These are phyloP conservation scores for Coemansia furcata DNA, from an alignment of 192 early-diverging fungal genomes.

Conservation along the genomic window DNA sequence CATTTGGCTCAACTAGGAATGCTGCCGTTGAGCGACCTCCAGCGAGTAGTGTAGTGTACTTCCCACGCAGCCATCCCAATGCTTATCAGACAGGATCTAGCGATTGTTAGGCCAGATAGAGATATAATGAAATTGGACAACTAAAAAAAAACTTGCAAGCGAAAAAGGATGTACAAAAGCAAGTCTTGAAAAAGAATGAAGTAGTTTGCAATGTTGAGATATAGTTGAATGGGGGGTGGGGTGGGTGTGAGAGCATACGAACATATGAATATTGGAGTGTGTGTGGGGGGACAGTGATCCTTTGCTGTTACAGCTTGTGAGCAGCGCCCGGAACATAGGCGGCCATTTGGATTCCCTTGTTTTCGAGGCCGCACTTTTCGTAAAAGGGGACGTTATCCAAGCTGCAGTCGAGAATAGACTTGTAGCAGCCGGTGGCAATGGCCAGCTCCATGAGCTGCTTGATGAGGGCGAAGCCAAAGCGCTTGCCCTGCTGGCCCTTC, in stretches of 20 bases:
- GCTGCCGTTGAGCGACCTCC: conserved; percentile 23
- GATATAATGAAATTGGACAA: not conserved
- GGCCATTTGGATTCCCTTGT: conserved; percentile 77
- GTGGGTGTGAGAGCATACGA: not conserved
- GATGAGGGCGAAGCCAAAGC: conserved; percentile 69
- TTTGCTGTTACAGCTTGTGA: conserved; percentile 3
- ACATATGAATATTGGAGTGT: not conserved
- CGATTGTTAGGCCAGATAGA: not conserved
- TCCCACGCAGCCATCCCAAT: not conserved
- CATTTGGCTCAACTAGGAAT: conserved; percentile 24
- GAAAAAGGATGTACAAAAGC: conserved; percentile 1
- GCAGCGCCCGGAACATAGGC: conserved; percentile 46
- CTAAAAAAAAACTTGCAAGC: not conserved
- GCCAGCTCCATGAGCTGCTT: conserved; percentile 83
- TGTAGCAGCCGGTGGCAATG: conserved; percentile 83
- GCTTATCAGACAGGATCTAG: not conserved
- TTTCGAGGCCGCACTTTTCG: conserved; percentile 80
- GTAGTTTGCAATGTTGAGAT: not conserved
- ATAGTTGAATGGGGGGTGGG: not conserved
- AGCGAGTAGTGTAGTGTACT: conserved; percentile 16
- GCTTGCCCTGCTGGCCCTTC: conserved; percentile 69
- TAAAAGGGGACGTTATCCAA: conserved; percentile 86
- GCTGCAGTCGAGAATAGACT: conserved; percentile 72
- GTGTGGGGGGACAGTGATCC: not conserved
- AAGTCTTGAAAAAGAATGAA: not conserved